Evolutionary conservation across 2,329 filamentous ascomycete species (phyloP), one percentile per base, ranked within the genome.

Genomic region (Alternaria arborescens): DNA sequence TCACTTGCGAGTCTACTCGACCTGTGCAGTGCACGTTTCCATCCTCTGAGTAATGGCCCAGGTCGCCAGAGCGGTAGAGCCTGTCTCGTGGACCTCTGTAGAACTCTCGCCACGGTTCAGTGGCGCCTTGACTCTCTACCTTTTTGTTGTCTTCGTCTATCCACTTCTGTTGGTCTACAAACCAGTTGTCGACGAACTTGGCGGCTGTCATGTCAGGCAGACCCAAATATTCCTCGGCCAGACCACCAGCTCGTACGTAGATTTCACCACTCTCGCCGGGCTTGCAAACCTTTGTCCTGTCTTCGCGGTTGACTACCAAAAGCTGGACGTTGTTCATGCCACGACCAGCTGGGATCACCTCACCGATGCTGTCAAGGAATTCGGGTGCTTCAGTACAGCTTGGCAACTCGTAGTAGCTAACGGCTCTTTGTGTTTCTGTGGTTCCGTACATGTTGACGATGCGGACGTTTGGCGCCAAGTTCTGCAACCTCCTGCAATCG

Each of bases 261-360:
- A 97, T 89, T 77, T 97, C 93, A 34, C 94, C 94, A 44, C 91
- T 87, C 75, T 97, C 91, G 8, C 93, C 93, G 24, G 95, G 83
- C 43, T 85, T 86, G 77, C 94, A 97, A 18, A 96, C 81, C 69
- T 87, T 88, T 62, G 83, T 89, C 36, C 83, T 83, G 66, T 90
- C 86, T 65, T 84, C 85, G 16, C 88, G 89, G 77, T 92, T 86
- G 16, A 97, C 91, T 3, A 97, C 90, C 1, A 97, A 83, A 34
- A 97, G 83, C 77, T 97, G 94, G 2, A 97, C 94, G 71, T 97
- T 88, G 68, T 91, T 80, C 89, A 97, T 98, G 22, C 94, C 94
- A 75, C 85, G 86, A 11, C 94, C 94, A 20, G 90, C 93, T 4
- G 94, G 93, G 47, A 97, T 89, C 24, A 90, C 89, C 68, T 97